Base-by-base conservation (phyloP, 805 yeast species). In the Isabelozyma rhagii region DNA sequence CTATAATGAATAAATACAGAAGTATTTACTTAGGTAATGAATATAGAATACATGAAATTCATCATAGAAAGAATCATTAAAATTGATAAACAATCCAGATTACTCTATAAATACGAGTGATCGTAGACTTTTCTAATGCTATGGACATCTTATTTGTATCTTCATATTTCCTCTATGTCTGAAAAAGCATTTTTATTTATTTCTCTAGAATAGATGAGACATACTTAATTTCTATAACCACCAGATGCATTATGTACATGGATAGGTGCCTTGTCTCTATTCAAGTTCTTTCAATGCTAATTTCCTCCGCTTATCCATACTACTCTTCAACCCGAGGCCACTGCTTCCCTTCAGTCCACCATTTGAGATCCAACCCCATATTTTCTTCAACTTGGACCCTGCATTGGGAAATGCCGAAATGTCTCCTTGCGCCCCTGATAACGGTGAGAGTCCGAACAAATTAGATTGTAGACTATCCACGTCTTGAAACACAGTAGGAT, bases 221-320 rank as follows among this genome's bases (percentile, higher is more conserved):
- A 21, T 21, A 21, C 25, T 21, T 21, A 6, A 21, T 5, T 21
- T 21, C 25, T 21, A 21, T 21, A 21, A 21, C 4, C 25, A 21
- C 25, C 25, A 21, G 25, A 21, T 21, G 25, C 25, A 21, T 21
- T 21, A 21, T 21, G 25, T 21, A 21, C 25, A 21, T 21, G 25
- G 25, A 21, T 21, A 21, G 25, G 25, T 21, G 25, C 25, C 6
- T 21, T 21, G 10, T 13, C 36, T 31, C 36, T 57, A 67, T 41
- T 72, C 78, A 44, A 74, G 56, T 54, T 71, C 75, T 54, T 66
- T 66, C 52, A 74, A 54, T 8, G 78, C 78, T 43, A 69, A 55
- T 47, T 73, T 70, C 47, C 78, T 61, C 57, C 78, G 63, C 48
- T 64, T 66, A 47, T 74, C 78, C 68, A 74, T 67, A 48, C 56